A percentile compares a stretch with the other conserved stretches of the same genome.
Conservation (phyloP, 139 green algal species). For the Trebouxia sp. region DNA sequence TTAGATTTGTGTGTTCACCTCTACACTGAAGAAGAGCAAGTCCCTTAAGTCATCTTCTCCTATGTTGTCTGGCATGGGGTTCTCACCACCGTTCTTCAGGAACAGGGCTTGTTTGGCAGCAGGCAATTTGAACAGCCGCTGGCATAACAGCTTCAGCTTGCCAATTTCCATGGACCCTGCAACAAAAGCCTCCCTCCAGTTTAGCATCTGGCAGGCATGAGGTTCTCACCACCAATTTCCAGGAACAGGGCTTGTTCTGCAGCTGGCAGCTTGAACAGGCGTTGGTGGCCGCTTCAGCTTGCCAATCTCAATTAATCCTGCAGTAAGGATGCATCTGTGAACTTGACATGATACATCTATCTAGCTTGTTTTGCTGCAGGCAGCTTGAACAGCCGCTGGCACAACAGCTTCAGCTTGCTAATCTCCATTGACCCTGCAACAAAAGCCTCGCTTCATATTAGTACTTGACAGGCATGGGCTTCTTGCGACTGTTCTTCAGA, state of each 20-base stretch:
- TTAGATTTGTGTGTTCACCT: no score
- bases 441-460: no score
- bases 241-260: constrained; percentile 26
- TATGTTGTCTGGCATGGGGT: constrained; percentile 28
- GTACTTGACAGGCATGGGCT: no score
- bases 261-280: constrained; percentile 24
- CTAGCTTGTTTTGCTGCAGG: constrained; percentile 2
- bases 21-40: constrained; percentile 22
- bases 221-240: neutral
- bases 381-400: constrained; percentile 30
- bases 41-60: constrained; percentile 6
- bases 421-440: no score
- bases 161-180: constrained; percentile 20
- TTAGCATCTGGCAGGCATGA: constrained; percentile 20
- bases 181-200: no score
- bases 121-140: constrained; percentile 28
- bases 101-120: constrained; percentile 19
- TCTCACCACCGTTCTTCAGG: neutral
- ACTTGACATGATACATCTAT: no score
- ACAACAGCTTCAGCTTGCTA: constrained; percentile 34
- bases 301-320: constrained; percentile 18
- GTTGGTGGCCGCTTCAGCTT: constrained; percentile 31
- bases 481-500: no score
- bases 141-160: constrained; percentile 28
- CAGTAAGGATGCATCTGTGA: no score